Evolutionary conservation across 768 basidiomycete genomes (phyloP).

Genomic region (Podaxis carcinomalis): DNA sequence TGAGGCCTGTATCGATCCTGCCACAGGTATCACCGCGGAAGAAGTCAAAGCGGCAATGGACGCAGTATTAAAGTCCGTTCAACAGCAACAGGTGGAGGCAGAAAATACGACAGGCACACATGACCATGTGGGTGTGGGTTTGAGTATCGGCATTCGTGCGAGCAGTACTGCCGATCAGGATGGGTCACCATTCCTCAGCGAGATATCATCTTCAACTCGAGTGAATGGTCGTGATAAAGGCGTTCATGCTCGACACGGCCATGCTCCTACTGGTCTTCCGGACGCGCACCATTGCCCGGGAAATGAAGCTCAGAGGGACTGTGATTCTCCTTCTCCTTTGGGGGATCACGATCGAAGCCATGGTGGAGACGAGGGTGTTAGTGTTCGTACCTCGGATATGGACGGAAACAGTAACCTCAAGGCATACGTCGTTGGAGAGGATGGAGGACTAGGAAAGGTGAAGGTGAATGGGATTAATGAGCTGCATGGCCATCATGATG

Average conservation of each 20-base stretch:
- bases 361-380: background rate
- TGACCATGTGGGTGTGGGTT: background rate
- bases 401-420: conserved; percentile 1
- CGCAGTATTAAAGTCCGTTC: conserved; percentile 9
- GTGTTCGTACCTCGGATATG: background rate
- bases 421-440: background rate
- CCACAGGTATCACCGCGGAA: conserved; percentile 12
- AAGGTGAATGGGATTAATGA: conserved; percentile 6
- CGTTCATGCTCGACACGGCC: background rate
- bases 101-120: background rate
- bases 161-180: conserved; percentile 3
- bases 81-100: background rate
- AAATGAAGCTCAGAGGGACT: background rate
- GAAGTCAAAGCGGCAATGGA: conserved; percentile 13
- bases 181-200: conserved; percentile 10
- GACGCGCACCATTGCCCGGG: background rate
- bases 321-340: background rate
- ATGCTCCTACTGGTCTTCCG: background rate
- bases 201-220: conserved; percentile 1
- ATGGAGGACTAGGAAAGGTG: background rate
- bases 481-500: conserved; percentile 1
- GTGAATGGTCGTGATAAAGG: background rate
- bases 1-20: conserved; percentile 9
- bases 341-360: background rate
- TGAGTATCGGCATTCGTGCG: background rate